Percentiles rank a stretch among this genome's conserved stretches.
Conservation (phyloP, 768 basidiomycete genomes). For the Suillus bovinus region DNA sequence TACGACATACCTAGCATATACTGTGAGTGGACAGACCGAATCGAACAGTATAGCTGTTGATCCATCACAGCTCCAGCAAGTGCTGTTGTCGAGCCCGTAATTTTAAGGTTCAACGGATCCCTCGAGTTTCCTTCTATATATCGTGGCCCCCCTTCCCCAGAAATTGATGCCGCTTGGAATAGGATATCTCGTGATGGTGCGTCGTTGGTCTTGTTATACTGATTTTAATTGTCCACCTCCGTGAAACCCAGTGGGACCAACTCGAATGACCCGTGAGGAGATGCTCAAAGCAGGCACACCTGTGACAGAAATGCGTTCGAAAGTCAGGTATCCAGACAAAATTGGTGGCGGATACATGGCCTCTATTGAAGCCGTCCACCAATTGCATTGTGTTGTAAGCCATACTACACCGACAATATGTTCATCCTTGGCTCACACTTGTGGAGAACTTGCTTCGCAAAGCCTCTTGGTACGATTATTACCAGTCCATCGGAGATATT, state of each 20-base stretch:
- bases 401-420: neutral
- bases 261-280: conserved; percentile 9
- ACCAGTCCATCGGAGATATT: conserved; percentile 5
- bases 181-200: conserved; percentile 9
- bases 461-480: conserved; percentile 12
- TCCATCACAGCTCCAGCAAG: conserved; percentile 12
- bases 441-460: conserved; percentile 13
- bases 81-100: conserved; percentile 12
- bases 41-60: neutral
- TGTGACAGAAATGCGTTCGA: conserved; percentile 1
- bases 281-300: conserved; percentile 8
- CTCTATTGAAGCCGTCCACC: conserved; percentile 11
- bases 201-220: neutral
- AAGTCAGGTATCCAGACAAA: conserved; percentile 12
- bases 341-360: conserved; percentile 14
- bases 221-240: neutral
- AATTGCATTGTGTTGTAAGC: conserved; percentile 13
- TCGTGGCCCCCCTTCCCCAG: conserved; percentile 13
- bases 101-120: conserved; percentile 9
- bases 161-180: conserved; percentile 14
- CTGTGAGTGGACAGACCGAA: neutral
- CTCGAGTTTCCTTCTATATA: conserved; percentile 11
- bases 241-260: neutral
- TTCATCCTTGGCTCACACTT: neutral
- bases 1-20: conserved; percentile 1